Base-by-base conservation (phyloP, 495 filamentous ascomycete species). In the Lophiostoma macrostomum region DNA sequence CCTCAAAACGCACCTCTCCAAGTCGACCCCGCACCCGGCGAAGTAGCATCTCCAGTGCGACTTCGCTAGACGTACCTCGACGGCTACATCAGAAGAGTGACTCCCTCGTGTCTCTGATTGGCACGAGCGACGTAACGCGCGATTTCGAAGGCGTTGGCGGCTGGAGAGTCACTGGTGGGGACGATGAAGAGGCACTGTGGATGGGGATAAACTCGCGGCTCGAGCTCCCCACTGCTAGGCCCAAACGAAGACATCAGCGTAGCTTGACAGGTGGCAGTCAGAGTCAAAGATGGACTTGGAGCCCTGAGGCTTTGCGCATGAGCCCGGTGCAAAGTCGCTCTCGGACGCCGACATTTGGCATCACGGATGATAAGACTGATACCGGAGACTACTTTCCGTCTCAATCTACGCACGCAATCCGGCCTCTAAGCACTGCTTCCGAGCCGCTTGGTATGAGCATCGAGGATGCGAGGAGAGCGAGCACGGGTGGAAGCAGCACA, bases 91-190 rank as follows among this genome's bases (percentile, higher is more conserved):
- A 49, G 0, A 65, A 66, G 39, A 63, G 56, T 39, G 63, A 38
- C 16, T 66, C 58, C 35, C 54, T 56, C 20, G 61, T 50, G 1
- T 66, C 58, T 1, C 58, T 67, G 13, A 18, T 57, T 36, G 60
- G 50, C 12, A 51, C 66, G 11, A 63, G 63, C 22, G 66, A 71
- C 13, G 52, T 75, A 3, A 74, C 77, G 43, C 76, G 88, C 4
- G 88, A 94, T 69, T 94, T 85, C 60, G 88, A 94, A 70, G 88
- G 87, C n/a, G 76, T 94, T 2, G 88, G 88, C 11, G 88, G 88
- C 1, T 91, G 87, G 87, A 73, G 85, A 5, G 67, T 71, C 11
- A 72, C 78, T 11, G 73, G 74, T n/a, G 68, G 74, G 10, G 73
- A 61, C 10, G 71, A 76, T 27, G 83, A 88, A 27, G 82, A 87